Conservation (phyloP, 2,329 filamentous ascomycete species). For the Cadophora gregata region DNA sequence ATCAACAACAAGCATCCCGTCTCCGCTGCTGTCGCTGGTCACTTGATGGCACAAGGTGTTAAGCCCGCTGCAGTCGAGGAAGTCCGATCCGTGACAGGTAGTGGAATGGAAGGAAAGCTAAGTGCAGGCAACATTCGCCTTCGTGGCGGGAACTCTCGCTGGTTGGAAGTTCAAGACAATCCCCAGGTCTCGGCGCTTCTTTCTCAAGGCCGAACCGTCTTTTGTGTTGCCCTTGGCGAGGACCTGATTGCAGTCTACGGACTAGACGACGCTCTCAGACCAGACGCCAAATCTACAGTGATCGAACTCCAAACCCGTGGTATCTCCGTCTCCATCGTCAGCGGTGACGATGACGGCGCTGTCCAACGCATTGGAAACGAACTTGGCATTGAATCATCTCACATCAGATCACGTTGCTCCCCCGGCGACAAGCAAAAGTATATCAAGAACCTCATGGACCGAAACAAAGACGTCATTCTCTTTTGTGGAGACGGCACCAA, state of each 20-base stretch:
- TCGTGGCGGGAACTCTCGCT: conserved; percentile 57
- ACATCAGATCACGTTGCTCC: conserved; percentile 44
- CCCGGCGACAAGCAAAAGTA: conserved; percentile 44
- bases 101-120: conserved; percentile 51
- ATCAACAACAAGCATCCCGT: conserved; percentile 38
- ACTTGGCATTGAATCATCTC: conserved; percentile 48
- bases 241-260: conserved; percentile 50
- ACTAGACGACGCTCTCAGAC: conserved; percentile 53
- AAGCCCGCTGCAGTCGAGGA: conserved; percentile 40
- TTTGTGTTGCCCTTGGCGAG: conserved; percentile 53
- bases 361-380: conserved; percentile 50
- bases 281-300: conserved; percentile 49
- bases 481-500: conserved; percentile 84
- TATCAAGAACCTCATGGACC: conserved; percentile 24
- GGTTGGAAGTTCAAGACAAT: conserved; percentile 49
- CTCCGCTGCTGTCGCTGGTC: conserved; percentile 44
- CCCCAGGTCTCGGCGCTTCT: conserved; percentile 46
- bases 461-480: conserved; percentile 52
- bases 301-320: conserved; percentile 46
- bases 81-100: conserved; percentile 46
- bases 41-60: conserved; percentile 41
- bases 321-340: conserved; percentile 56
- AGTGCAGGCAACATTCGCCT: conserved; percentile 41
- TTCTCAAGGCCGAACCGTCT: conserved; percentile 49
- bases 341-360: conserved; percentile 58